phyloP scores from a whole-genome alignment of 805 yeast species.

The Candida caryicola region DNA sequence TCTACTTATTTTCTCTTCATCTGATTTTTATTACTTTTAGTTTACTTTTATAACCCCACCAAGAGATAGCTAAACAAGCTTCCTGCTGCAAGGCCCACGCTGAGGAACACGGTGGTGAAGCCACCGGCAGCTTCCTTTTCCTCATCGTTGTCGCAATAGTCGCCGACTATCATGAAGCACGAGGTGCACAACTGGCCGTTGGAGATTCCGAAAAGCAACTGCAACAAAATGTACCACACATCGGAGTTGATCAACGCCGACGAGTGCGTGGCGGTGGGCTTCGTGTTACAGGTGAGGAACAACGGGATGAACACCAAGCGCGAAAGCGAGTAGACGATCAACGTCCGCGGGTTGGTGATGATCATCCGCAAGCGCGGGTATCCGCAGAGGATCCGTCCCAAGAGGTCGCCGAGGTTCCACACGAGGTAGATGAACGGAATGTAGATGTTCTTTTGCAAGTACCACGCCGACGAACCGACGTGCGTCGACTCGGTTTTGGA shows the following conservation, averaged over 20 bases:
- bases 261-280: slow-evolving; percentile 28
- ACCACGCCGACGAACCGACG: slow-evolving; percentile 23
- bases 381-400: slow-evolving; percentile 72
- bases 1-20: no score
- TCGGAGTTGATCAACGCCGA: slow-evolving; percentile 55
- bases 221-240: slow-evolving; percentile 61
- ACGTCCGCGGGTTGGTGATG: slow-evolving; percentile 39
- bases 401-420: slow-evolving; percentile 89
- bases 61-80: slow-evolving; percentile 70
- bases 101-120: slow-evolving; percentile 75
- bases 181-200: slow-evolving; percentile 84
- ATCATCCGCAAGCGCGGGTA: slow-evolving; percentile 28
- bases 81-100: slow-evolving; percentile 77
- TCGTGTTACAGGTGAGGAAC: slow-evolving; percentile 65
- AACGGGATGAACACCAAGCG: slow-evolving; percentile 67
- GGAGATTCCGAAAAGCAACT: slow-evolving; percentile 77
- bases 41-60: slow-evolving; percentile 27
- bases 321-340: slow-evolving; percentile 53
- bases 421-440: slow-evolving; percentile 76
- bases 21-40: no score
- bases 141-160: slow-evolving; percentile 53
- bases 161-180: slow-evolving; percentile 73
- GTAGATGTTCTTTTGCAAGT: slow-evolving; percentile 48
- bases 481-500: slow-evolving; percentile 55
- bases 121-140: slow-evolving; percentile 95